Base-by-base conservation (phyloP, 2,329 filamentous ascomycete species). In the Fusarium ambrosium region DNA sequence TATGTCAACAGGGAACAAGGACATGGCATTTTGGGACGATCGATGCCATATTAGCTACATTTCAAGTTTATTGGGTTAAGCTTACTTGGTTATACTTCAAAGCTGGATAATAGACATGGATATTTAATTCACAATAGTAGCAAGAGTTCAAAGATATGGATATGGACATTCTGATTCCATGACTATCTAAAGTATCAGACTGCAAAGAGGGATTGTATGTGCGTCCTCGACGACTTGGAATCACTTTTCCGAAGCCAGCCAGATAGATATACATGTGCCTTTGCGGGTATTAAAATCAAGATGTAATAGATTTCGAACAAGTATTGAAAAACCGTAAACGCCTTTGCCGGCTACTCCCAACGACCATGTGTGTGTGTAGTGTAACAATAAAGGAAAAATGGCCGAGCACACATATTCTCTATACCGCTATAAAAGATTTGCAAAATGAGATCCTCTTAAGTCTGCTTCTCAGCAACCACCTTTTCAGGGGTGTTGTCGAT, bases 321-420 rank as follows among this genome's bases (percentile, higher is more conserved):
- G 24, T n/a, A 29, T 11, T 45, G 59, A 66, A 66, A 27, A 70
- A 39, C 69, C 75, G 60, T 66, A 69, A 56, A 80, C 78, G 71
- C 77, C 78, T 66, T 64, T 79, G 75, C 78, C 78, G 70, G 75
- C 77, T 77, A 71, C 73, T 68, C 68, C 73, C 41, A 77, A 68
- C 66, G 39, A 73, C 65, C 71, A 55, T 37, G 27, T 58, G n/a
- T 58, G 63, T 34, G 59, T 61, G 39, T 48, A 51, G 24, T 51
- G 22, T n/a, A 51, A 51, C 36, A 45, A 63, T 62, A 60, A 65
- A 60, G 29, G 32, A 53, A 68, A 73, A 65, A 53, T 64, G 70
- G 45, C 24, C 45, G 18, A 29, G 24, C 24, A 27, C 45, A 51
- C 45, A 51, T 36, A 63, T 53, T 53, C 63, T 73, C 72, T 67